A percentile compares a stretch with the other conserved stretches of the same genome.
phyloP scores from a whole-genome alignment of 1,284 basidiomycete species.

The Trametes versicolor region DNA sequence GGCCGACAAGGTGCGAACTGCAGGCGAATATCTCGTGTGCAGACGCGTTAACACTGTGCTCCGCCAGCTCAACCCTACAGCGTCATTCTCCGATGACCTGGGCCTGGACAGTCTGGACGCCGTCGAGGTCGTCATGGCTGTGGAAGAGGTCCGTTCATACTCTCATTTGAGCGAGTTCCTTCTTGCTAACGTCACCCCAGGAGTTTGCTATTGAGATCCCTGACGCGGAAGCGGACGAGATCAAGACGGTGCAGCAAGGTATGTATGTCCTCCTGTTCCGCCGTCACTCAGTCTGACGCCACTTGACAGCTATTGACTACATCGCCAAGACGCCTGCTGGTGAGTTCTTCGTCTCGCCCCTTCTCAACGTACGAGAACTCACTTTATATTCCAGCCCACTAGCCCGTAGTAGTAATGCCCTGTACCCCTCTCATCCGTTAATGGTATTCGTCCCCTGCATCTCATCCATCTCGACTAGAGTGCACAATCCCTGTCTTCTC shows the following conservation, averaged over 20 bases:
- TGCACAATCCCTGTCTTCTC: constrained; percentile 19
- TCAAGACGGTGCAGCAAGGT: constrained; percentile 96
- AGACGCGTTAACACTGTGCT: background rate
- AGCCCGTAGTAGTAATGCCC: constrained; percentile 33
- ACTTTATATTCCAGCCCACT: constrained; percentile 38
- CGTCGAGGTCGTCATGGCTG: constrained; percentile 99
- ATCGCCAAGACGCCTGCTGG: constrained; percentile 95
- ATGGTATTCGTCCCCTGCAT: constrained; percentile 29
- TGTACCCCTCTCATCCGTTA: constrained; percentile 28
- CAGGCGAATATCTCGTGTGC: constrained; percentile 17
- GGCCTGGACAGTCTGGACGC: constrained; percentile 97
- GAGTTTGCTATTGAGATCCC: constrained; percentile 95
- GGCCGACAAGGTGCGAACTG: constrained; percentile 71
- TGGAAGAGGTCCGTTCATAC: constrained; percentile 85
- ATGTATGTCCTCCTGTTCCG: constrained; percentile 38
- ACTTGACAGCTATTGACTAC: constrained; percentile 89
- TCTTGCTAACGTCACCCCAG: constrained; percentile 49
- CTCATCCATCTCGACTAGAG: constrained; percentile 20
- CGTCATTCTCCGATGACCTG: constrained; percentile 90
- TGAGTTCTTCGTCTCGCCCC: constrained; percentile 45
- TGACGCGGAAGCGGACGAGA: constrained; percentile 98
- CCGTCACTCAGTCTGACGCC: constrained; percentile 13
- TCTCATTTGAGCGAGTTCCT: background rate
- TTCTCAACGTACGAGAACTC: background rate
- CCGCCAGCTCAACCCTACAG: constrained; percentile 74